Conservation (phyloP, 1,284 basidiomycete genomes). For the Austroboletus niveus region DNA sequence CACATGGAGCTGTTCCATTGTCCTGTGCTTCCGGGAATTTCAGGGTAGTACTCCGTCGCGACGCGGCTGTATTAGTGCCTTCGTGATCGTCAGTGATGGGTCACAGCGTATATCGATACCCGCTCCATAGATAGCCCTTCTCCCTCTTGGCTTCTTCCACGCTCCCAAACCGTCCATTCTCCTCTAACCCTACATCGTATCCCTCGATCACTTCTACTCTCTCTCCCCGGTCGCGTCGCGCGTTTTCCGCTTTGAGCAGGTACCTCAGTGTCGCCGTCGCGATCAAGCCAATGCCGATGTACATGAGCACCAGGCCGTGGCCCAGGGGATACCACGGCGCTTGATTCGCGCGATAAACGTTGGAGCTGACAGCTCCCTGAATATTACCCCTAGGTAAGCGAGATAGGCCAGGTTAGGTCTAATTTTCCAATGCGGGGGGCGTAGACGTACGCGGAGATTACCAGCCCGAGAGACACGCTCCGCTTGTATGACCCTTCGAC, state of each 20-base stretch:
- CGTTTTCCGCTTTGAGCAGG: slow-evolving; percentile 59
- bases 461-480: slow-evolving; percentile 68
- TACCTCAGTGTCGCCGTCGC: slow-evolving; percentile 46
- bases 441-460: slow-evolving; percentile 55
- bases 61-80: neutral
- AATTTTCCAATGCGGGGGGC: too few species aligned
- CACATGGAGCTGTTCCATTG: neutral
- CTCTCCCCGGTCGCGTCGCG: slow-evolving; percentile 57
- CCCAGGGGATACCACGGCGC: slow-evolving; percentile 72
- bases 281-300: slow-evolving; percentile 63
- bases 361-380: slow-evolving; percentile 70
- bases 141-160: slow-evolving; percentile 52
- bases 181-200: slow-evolving; percentile 39
- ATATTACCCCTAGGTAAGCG: slow-evolving; percentile 46
- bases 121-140: slow-evolving; percentile 61
- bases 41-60: neutral
- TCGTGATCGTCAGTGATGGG: neutral
- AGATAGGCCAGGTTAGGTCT: neutral
- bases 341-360: slow-evolving; percentile 66
- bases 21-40: neutral
- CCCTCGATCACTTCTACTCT: slow-evolving; percentile 67
- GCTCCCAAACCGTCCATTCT: slow-evolving; percentile 47
- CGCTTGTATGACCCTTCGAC: slow-evolving; percentile 77
- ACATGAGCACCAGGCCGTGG: slow-evolving; percentile 65
- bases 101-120: slow-evolving; percentile 48